A percentile compares a stretch with the other conserved stretches of the same genome.
Conservation (phyloP, 768 basidiomycete species). For the Rhodotorula toruloides region DNA sequence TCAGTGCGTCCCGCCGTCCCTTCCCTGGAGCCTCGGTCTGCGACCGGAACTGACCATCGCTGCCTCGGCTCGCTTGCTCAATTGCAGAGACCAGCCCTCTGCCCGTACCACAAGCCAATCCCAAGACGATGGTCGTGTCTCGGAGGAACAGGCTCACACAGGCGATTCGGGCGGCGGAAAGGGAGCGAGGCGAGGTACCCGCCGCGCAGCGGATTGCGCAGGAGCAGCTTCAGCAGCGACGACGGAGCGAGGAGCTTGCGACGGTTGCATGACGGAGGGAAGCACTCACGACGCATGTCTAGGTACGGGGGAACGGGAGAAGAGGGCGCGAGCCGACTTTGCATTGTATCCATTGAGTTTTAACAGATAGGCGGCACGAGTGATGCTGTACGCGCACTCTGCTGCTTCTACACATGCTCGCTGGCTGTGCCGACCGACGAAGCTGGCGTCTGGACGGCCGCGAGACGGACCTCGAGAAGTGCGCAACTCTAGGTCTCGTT, state of each 20-base stretch:
- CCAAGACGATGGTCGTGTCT: slow-evolving; percentile 5
- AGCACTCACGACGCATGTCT: too few species aligned
- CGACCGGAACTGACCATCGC: not conserved
- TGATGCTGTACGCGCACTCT: too few species aligned
- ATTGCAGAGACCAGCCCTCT: not conserved
- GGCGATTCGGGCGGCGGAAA: slow-evolving; percentile 17
- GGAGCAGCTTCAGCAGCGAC: not conserved
- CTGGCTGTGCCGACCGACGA: too few species aligned
- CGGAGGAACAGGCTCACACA: slow-evolving; percentile 18
- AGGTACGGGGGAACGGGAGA: too few species aligned
- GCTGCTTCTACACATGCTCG: too few species aligned
- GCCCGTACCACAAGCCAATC: not conserved
- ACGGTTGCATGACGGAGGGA: not conserved
- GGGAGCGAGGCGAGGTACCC: slow-evolving; percentile 14
- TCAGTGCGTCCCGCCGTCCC: slow-evolving; percentile 5
- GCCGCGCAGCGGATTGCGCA: slow-evolving; percentile 8
- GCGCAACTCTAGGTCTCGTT: too few species aligned
- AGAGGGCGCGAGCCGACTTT: too few species aligned
- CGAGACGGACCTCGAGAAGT: too few species aligned
- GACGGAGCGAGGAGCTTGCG: not conserved
- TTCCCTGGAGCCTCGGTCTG: not conserved
- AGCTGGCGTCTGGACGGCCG: too few species aligned
- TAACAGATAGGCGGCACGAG: too few species aligned
- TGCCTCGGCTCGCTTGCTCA: not conserved
- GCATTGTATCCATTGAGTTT: too few species aligned